These are phyloP conservation scores for Styphnolobium japonicum DNA, from an alignment of 306 rosid species.

Conservation along the genomic window DNA sequence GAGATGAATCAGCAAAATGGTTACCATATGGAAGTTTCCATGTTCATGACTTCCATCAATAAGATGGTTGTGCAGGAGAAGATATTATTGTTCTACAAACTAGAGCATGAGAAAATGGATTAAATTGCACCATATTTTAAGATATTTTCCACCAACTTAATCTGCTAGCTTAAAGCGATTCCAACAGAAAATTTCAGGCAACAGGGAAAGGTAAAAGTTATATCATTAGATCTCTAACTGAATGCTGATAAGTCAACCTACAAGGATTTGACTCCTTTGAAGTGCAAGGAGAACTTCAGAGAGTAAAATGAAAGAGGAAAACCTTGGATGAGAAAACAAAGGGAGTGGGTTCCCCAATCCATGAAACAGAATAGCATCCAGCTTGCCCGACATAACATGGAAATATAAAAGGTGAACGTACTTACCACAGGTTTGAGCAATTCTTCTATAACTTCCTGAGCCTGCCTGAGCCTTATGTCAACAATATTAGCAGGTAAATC, in stretches of 20 bases:
- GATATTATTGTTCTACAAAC: neutral
- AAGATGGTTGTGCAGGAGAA: conserved; percentile 17
- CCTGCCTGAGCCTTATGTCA: conserved; percentile 90
- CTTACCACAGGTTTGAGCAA: conserved; percentile 96
- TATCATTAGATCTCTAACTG: neutral
- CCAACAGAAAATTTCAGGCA: neutral
- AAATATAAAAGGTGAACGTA: conserved; percentile 16
- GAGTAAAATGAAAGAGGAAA: neutral
- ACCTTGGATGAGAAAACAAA: neutral
- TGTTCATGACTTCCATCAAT: conserved; percentile 1
- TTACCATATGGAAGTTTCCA: neutral
- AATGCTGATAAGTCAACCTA: neutral
- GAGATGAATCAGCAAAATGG: neutral
- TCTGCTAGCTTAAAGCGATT: conserved; percentile 1
- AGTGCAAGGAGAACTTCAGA: neutral
- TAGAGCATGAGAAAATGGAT: neutral
- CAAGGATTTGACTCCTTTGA: neutral
- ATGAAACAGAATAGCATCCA: conserved; percentile 3
- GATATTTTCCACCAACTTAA: neutral
- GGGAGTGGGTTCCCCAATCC: neutral
- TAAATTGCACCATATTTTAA: conserved; percentile 1
- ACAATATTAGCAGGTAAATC: conserved; percentile 85
- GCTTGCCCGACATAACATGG: conserved; percentile 9
- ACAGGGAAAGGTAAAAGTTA: neutral
- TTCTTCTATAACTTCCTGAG: conserved; percentile 93